Conservation (phyloP, 2,329 filamentous ascomycete species). For the Clonostachys rhizophaga region DNA sequence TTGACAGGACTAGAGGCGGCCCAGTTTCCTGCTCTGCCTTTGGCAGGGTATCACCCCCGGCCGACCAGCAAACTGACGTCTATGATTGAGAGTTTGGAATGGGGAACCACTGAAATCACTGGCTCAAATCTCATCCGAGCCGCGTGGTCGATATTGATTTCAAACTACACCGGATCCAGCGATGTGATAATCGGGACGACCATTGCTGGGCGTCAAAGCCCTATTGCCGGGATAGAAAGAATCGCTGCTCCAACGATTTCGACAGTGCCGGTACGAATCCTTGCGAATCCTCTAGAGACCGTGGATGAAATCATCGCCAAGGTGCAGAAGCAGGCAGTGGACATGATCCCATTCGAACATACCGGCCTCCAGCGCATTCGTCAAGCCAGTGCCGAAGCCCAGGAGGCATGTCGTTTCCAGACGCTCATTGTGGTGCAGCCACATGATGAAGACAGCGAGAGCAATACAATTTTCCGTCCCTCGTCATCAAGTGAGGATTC, state of each 20-base stretch:
- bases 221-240: slow-evolving; percentile 9
- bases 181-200: slow-evolving; percentile 2
- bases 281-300: background rate
- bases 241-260: slow-evolving; percentile 13
- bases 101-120: slow-evolving; percentile 6
- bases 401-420: no score
- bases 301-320: slow-evolving; percentile 4
- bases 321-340: slow-evolving; percentile 7
- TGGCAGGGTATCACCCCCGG: background rate
- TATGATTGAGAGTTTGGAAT: background rate
- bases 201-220: slow-evolving; percentile 10
- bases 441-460: no score
- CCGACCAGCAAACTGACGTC: background rate
- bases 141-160: background rate
- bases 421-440: no score
- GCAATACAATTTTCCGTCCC: no score
- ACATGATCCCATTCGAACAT: background rate
- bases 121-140: slow-evolving; percentile 10
- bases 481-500: no score
- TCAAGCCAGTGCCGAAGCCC: no score
- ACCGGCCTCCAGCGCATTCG: background rate
- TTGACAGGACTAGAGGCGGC: background rate
- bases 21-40: background rate
- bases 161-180: background rate
- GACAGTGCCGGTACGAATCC: slow-evolving; percentile 10